Base-by-base conservation (phyloP, 2,329 filamentous ascomycete species). In the Nigrospora sphaerica region DNA sequence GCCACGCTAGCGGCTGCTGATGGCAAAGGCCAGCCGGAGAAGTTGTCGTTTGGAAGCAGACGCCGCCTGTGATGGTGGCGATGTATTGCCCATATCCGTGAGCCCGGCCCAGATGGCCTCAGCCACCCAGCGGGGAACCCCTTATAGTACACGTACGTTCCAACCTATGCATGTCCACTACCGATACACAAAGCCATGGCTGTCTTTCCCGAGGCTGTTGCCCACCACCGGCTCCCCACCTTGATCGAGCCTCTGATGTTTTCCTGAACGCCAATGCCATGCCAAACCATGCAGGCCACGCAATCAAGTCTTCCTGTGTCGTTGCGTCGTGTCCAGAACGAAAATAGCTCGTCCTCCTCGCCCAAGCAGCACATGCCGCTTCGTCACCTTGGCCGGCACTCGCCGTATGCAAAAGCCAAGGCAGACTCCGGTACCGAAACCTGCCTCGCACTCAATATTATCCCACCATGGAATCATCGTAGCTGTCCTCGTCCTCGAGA, bases 401-500 rank as follows among this genome's bases (percentile, higher is more conserved):
- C 32, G 23, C 40, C 4, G 6, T 19, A 17, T 19, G 7, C 34
- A 9, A 12, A 34, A n/a, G 16, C 34, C 17, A 33, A 17, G 34
- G 17, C 34, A 19, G 17, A 10, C 40, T 34, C 23, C 16, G 18
- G 2, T 16, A 16, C 14, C 12, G 14, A 42, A 41, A 33, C 13
- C 18, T 23, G 14, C 23, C 31, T 34, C 28, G n/a, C n/a, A 28
- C 32, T 19, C 50, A 63, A 58, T 54, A 53, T 77, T 66, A 79
- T 67, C 68, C 69, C 67, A 80, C 79, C 73, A 81, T 80, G 50
- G 77, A 81, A 62, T 83, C 79, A 51, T 83, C 78, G 65, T 87
- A 81, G 47, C 83, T 78, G 48, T 87, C 82, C 49, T 88, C 85
- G 47, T 90, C 85, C 58, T 95, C 89, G 48, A 97, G 78, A 57